Percentiles rank a stretch among this genome's conserved stretches.
phyloP scores from a whole-genome alignment of 352 stramenopile species.

The Pythium phragmitis region DNA sequence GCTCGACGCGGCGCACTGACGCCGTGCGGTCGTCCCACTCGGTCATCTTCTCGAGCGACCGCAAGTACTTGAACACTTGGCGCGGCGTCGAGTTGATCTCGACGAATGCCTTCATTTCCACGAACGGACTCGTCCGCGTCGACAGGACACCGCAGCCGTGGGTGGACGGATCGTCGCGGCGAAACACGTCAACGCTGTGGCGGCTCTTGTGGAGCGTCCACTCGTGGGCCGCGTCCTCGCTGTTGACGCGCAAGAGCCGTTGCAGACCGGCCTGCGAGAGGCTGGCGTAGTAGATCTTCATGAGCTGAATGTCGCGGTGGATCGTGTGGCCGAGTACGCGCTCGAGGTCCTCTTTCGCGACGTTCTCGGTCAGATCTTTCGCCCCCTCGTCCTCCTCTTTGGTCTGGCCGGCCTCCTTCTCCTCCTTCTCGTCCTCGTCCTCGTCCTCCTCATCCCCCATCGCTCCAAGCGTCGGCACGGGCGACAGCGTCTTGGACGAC shows the following conservation, averaged over 20 bases:
- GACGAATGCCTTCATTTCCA: constrained; percentile 77
- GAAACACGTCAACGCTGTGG: constrained; percentile 26
- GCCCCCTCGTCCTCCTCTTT: no score
- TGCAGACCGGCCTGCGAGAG: constrained; percentile 59
- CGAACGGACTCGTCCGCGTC: constrained; percentile 42
- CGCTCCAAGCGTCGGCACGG: constrained; percentile 15
- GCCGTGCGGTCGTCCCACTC: constrained; percentile 38
- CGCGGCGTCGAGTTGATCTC: constrained; percentile 42
- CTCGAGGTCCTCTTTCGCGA: constrained; percentile 54
- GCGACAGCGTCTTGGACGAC: constrained; percentile 37
- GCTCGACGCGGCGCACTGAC: constrained; percentile 54
- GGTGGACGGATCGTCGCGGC: constrained; percentile 19
- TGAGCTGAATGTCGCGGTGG: constrained; percentile 68
- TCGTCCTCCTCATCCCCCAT: constrained; percentile 18
- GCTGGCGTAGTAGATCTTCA: constrained; percentile 73
- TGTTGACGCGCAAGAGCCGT: constrained; percentile 44
- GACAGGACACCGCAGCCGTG: constrained; percentile 16
- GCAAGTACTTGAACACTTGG: constrained; percentile 60
- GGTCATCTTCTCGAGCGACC: constrained; percentile 39
- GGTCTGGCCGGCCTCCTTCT: no score
- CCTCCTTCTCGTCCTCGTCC: constrained; percentile 13
- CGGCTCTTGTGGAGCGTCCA: constrained; percentile 55
- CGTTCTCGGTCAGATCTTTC: constrained; percentile 13
- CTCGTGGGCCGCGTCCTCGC: constrained; percentile 30
- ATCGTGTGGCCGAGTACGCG: constrained; percentile 54